These are phyloP conservation scores for Glycine soja DNA, from an alignment of 306 rosid genomes.

Conservation along the genomic window DNA sequence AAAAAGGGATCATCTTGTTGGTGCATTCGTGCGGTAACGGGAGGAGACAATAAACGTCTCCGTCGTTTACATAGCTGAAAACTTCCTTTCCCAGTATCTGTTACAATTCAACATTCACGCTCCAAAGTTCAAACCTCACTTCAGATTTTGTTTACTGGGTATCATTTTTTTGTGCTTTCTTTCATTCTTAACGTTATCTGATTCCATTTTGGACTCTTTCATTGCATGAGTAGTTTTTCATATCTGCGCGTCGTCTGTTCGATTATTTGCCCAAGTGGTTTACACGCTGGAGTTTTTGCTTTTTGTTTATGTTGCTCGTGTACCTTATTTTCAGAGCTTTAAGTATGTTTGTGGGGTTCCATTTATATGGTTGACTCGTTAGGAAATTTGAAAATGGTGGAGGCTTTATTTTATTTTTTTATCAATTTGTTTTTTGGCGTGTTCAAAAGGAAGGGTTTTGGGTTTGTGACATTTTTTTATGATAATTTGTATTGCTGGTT, in stretches of 20 bases:
- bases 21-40: not conserved
- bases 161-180: not conserved
- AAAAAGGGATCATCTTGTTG: not conserved
- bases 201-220: not conserved
- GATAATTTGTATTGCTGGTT: no score
- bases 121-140: not conserved
- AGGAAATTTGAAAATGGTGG: slow-evolving; percentile 7
- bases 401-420: not conserved
- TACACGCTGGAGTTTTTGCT: not conserved
- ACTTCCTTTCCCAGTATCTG: not conserved
- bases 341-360: not conserved
- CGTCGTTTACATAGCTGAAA: not conserved
- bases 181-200: not conserved
- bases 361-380: not conserved
- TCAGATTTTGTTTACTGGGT: slow-evolving; percentile 38
- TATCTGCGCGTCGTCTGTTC: slow-evolving; percentile 40
- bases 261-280: slow-evolving; percentile 39
- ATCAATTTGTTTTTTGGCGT: not conserved
- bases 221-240: not conserved
- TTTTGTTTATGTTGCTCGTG: not conserved
- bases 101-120: not conserved
- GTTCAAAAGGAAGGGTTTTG: slow-evolving; percentile 3
- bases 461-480: not conserved
- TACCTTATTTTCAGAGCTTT: not conserved
- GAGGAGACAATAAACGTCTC: slow-evolving; percentile 12